These are phyloP conservation scores for Talaromyces stipitatus DNA, from an alignment of 495 filamentous ascomycete species.

Conservation along the genomic window DNA sequence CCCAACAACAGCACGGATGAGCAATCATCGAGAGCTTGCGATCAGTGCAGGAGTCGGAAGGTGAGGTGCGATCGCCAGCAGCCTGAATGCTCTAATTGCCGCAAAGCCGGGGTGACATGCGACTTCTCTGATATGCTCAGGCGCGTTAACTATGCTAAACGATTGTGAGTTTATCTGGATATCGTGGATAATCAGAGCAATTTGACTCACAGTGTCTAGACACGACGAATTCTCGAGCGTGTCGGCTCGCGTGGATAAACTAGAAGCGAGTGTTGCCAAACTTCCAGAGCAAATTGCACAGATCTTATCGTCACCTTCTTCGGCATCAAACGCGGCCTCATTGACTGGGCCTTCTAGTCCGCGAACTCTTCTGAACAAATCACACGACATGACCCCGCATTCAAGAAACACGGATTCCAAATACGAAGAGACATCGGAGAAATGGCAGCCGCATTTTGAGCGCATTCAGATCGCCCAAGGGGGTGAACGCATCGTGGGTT, in stretches of 20 bases:
- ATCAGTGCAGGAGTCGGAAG: constrained; percentile 22
- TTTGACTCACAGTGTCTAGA: background rate
- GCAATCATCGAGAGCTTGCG: background rate
- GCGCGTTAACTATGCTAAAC: background rate
- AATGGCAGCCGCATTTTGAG: constrained; percentile 2
- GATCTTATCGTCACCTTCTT: background rate
- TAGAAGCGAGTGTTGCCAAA: background rate
- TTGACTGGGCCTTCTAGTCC: background rate
- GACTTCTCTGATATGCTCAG: background rate
- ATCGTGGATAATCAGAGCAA: background rate
- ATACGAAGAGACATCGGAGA: background rate
- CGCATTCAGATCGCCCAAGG: background rate
- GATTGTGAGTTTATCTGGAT: background rate
- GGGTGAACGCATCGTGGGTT: background rate
- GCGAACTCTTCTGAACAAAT: background rate
- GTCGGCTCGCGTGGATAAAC: background rate
- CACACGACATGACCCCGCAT: background rate
- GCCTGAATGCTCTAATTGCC: constrained; percentile 22
- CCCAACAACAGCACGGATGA: background rate
- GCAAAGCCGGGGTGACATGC: constrained; percentile 1
- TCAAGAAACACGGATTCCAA: background rate
- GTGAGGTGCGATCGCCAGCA: constrained; percentile 23
- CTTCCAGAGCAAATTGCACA: background rate
- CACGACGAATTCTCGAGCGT: constrained; percentile 2
- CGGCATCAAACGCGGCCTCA: background rate